Base-by-base conservation (phyloP, 352 stramenopile genomes). In the Phytophthora agathidicida region DNA sequence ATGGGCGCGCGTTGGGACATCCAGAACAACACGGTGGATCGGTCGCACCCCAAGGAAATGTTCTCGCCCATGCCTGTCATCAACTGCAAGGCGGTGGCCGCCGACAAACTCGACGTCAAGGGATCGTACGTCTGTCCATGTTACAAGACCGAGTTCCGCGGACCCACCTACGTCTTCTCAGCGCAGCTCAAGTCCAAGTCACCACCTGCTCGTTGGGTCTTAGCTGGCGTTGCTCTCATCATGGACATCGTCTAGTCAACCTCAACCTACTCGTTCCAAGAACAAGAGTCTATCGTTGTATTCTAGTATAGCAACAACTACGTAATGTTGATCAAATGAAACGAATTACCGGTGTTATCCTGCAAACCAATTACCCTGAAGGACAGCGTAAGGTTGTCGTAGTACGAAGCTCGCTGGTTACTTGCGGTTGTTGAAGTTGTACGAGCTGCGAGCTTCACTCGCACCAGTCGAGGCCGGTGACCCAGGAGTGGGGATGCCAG, bases 151-250 rank as follows among this genome's bases (percentile, higher is more conserved):
- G 90, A 99, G 71, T 84, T 90, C 58, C 81, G 97, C 33, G 97
- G 97, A 9, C 94, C 97, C 1, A 99, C 96, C 14, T 99, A 97
- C 65, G 95, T 99, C 28, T 99, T 99, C 73, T 98, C 88, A 13
- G 96, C 96, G 4, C 96, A 99, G 67, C 86, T 99, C 54, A 99
- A 98, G 75, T 99, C 97, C 45, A 98, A 98, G 61, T 96, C 90
- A 3, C 90, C 95, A 1, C 79, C 95, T 0, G 90, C 91, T 7
- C 75, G 96, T 14, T 99, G 97, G 97, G 77, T 98, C 5, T 78
- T 99, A 19, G 97, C 97, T 3, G 96, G 97, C 19, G 96, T 99
- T 26, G 92, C 94, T 13, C 79, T 99, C 7, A 97, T 99, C 62
- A 97, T 98, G 76, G 97, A 99, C 39, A 83, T 95, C n/a, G 80